These are phyloP conservation scores for Psilocybe tampanensis DNA, from an alignment of 768 basidiomycete species.

Conservation along the genomic window DNA sequence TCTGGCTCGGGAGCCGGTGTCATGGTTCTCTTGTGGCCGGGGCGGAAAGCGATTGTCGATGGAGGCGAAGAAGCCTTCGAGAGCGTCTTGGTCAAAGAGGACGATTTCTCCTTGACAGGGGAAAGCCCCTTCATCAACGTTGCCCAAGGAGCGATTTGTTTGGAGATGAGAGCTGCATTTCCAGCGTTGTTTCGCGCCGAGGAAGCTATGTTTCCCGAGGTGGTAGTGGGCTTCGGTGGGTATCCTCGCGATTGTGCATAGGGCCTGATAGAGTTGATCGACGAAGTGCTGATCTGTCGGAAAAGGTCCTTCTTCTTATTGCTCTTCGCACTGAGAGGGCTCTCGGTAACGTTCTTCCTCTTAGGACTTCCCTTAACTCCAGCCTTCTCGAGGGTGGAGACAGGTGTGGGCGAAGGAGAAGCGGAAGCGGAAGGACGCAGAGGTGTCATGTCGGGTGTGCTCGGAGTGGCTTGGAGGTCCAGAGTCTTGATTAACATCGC, in stretches of 20 bases:
- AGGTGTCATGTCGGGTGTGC: constrained; percentile 50
- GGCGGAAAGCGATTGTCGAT: constrained; percentile 26
- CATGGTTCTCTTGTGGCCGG: constrained; percentile 53
- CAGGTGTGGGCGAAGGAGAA: constrained; percentile 15
- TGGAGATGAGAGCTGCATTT: constrained; percentile 37
- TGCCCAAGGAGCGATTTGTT: constrained; percentile 68
- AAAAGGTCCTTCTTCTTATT: constrained; percentile 3
- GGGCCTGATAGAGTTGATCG: constrained; percentile 35
- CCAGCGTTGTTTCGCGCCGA: constrained; percentile 7
- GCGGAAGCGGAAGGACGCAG: constrained; percentile 36
- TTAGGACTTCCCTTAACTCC: constrained; percentile 31
- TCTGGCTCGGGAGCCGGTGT: constrained; percentile 63
- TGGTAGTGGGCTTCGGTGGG: constrained; percentile 1
- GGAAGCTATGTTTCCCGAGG: constrained; percentile 4
- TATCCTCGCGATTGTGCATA: constrained; percentile 29
- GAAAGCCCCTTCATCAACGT: constrained; percentile 36
- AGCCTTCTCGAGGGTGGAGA: constrained; percentile 11
- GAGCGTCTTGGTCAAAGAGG: not conserved
- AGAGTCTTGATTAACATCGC: constrained; percentile 78
- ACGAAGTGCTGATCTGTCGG: constrained; percentile 37
- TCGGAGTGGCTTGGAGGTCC: constrained; percentile 80
- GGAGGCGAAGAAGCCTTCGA: constrained; percentile 2
- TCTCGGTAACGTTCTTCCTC: constrained; percentile 30
- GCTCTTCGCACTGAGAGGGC: constrained; percentile 34
- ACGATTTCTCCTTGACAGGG: constrained; percentile 26